These are phyloP conservation scores for Arthromyces matolae DNA, from an alignment of 768 basidiomycete genomes.

Conservation along the genomic window DNA sequence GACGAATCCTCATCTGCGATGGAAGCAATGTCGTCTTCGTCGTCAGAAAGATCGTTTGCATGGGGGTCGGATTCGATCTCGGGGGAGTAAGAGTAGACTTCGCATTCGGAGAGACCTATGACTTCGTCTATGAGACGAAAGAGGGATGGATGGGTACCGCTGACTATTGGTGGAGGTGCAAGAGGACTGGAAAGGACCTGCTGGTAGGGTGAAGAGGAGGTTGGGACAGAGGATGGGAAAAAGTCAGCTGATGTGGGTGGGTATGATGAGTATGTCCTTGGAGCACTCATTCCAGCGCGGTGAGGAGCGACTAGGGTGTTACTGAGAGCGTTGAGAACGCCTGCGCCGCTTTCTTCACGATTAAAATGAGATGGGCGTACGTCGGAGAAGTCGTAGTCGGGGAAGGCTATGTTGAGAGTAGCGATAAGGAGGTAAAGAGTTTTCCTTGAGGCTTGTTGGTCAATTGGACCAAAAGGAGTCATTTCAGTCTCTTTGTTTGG, in stretches of 20 bases:
- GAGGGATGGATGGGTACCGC: slow-evolving; percentile 84
- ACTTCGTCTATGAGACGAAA: slow-evolving; percentile 87
- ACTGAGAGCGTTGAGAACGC: slow-evolving; percentile 80
- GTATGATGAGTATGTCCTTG: slow-evolving; percentile 84
- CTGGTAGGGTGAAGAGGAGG: slow-evolving; percentile 65
- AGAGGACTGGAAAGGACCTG: slow-evolving; percentile 59
- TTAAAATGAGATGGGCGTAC: slow-evolving; percentile 88
- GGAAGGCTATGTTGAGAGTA: slow-evolving; percentile 95
- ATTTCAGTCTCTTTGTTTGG: slow-evolving; percentile 68
- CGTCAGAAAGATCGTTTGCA: slow-evolving; percentile 74
- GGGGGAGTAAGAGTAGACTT: slow-evolving; percentile 92
- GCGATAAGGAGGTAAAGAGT: slow-evolving; percentile 95
- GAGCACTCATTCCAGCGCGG: slow-evolving; percentile 60
- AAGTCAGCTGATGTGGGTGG: slow-evolving; percentile 69
- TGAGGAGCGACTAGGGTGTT: slow-evolving; percentile 76
- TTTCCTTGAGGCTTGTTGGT: slow-evolving; percentile 81
- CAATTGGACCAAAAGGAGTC: slow-evolving; percentile 89
- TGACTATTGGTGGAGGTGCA: slow-evolving; percentile 67
- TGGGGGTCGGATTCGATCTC: slow-evolving; percentile 95
- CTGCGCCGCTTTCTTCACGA: slow-evolving; percentile 75
- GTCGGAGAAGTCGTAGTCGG: slow-evolving; percentile 95
- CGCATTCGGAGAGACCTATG: slow-evolving; percentile 87
- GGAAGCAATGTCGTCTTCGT: slow-evolving; percentile 70
- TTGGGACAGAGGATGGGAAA: slow-evolving; percentile 73
- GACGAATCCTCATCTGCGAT: slow-evolving; percentile 65